Conservation (phyloP, 1,139 yeast genomes). For the Yamadazyma blattariae region DNA sequence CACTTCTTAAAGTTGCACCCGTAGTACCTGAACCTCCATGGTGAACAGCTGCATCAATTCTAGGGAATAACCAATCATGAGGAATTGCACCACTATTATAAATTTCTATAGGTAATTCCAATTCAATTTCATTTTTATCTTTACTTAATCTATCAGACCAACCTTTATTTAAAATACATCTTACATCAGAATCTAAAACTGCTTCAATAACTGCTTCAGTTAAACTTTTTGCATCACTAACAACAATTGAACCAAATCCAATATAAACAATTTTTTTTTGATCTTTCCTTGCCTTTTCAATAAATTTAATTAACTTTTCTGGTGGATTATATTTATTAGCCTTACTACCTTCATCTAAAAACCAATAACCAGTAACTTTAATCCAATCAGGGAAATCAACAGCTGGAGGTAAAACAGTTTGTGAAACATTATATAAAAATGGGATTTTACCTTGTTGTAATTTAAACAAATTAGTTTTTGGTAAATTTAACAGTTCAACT, state of each 20-base stretch:
- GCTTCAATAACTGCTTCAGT: conserved; percentile 79
- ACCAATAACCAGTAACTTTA: conserved; percentile 95
- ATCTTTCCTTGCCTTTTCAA: conserved; percentile 57
- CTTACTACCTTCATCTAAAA: conserved; percentile 70
- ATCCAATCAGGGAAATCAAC: conserved; percentile 95
- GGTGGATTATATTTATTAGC: conserved; percentile 64
- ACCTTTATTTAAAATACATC: conserved; percentile 88
- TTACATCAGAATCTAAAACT: conserved; percentile 72
- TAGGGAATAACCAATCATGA: conserved; percentile 92
- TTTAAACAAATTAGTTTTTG: conserved; percentile 65
- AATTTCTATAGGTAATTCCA: conserved; percentile 66
- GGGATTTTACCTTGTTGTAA: conserved; percentile 82
- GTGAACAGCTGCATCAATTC: conserved; percentile 90
- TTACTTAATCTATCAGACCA: conserved; percentile 77
- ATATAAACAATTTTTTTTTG: conserved; percentile 77
- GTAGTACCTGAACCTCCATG: conserved; percentile 99
- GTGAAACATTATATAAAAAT: conserved; percentile 84
- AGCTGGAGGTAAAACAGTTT: conserved; percentile 85
- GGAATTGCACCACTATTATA: conserved; percentile 74
- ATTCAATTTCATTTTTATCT: conserved; percentile 15
- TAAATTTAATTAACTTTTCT: conserved; percentile 53
- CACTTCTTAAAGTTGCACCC: conserved; percentile 85
- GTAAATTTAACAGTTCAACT: conserved; percentile 58
- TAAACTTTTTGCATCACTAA: conserved; percentile 72
- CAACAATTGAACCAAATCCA: conserved; percentile 96